These are phyloP conservation scores for Exophiala phaeomuriformis DNA, from an alignment of 2,329 filamentous ascomycete species.

Conservation along the genomic window DNA sequence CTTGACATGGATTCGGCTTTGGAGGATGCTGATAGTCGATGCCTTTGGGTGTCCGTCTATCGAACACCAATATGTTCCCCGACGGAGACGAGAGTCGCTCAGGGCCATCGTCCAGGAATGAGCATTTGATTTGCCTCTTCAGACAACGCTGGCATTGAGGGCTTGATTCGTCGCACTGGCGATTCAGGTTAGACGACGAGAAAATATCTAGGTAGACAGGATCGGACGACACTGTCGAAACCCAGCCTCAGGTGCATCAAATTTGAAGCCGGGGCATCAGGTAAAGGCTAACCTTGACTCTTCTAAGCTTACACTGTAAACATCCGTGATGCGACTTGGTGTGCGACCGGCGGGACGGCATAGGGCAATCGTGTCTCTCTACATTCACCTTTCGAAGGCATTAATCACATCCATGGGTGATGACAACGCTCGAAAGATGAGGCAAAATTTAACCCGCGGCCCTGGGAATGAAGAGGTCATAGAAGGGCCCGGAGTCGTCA, in stretches of 20 bases:
- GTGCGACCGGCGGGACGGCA: conserved; percentile 27
- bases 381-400: neutral
- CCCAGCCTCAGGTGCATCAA: neutral
- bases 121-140: conserved; percentile 26
- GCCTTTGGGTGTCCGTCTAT: conserved; percentile 18
- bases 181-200: neutral
- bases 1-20: conserved; percentile 11
- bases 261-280: neutral
- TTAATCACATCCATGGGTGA: neutral
- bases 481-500: no score
- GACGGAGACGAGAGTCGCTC: conserved; percentile 16
- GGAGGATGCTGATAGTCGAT: conserved; percentile 13
- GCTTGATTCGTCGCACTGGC: conserved; percentile 25
- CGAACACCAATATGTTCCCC: conserved; percentile 8
- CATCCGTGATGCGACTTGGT: conserved; percentile 28
- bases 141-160: conserved; percentile 27
- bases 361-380: conserved; percentile 1
- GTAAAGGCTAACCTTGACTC: conserved; percentile 26
- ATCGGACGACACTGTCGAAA: neutral
- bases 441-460: no score
- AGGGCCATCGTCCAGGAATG: conserved; percentile 23
- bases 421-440: neutral
- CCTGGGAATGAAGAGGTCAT: no score
- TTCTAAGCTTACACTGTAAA: conserved; percentile 25
- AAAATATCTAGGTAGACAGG: neutral